Percentiles rank a stretch among this genome's conserved stretches.
phyloP scores from a whole-genome alignment of 495 filamentous ascomycete species.

The Penicillium lividum region DNA sequence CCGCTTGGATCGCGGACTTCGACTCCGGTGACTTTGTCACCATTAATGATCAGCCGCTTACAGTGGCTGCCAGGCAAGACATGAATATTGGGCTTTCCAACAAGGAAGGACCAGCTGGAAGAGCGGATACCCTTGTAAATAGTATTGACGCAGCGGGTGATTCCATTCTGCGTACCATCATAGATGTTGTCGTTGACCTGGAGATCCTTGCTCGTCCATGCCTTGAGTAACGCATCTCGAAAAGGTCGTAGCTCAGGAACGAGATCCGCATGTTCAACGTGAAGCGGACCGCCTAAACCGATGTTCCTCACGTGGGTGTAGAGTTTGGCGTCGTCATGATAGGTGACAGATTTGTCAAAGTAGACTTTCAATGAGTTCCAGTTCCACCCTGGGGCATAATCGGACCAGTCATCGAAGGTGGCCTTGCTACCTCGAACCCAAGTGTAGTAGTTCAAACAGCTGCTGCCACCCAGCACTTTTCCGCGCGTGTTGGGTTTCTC shows the following conservation, averaged over 20 bases:
- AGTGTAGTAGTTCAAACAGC: slow-evolving; percentile 50
- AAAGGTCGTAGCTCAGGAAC: slow-evolving; percentile 48
- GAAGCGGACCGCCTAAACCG: slow-evolving; percentile 43
- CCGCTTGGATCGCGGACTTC: slow-evolving; percentile 46
- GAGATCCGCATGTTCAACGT: slow-evolving; percentile 51
- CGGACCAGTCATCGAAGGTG: slow-evolving; percentile 55
- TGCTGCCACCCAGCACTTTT: slow-evolving; percentile 48
- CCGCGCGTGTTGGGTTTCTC: slow-evolving; percentile 57
- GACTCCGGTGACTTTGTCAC: slow-evolving; percentile 24
- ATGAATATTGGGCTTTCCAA: slow-evolving; percentile 50
- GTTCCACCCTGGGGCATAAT: slow-evolving; percentile 53
- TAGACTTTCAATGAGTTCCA: slow-evolving; percentile 48
- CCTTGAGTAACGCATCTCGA: slow-evolving; percentile 50
- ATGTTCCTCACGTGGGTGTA: slow-evolving; percentile 31
- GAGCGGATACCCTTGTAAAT: slow-evolving; percentile 56
- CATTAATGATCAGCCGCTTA: slow-evolving; percentile 50
- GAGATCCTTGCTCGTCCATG: slow-evolving; percentile 42
- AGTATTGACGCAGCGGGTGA: slow-evolving; percentile 49
- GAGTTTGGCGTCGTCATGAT: slow-evolving; percentile 45
- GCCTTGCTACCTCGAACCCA: slow-evolving; percentile 47
- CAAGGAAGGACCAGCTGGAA: slow-evolving; percentile 45
- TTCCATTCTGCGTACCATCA: slow-evolving; percentile 51
- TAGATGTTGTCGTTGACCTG: slow-evolving; percentile 18
- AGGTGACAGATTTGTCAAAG: slow-evolving; percentile 49
- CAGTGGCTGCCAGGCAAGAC: slow-evolving; percentile 44